Evolutionary conservation across 805 yeast species (phyloP), one percentile per base, ranked within the genome.

Genomic region (Ogataea chonburiensis): DNA sequence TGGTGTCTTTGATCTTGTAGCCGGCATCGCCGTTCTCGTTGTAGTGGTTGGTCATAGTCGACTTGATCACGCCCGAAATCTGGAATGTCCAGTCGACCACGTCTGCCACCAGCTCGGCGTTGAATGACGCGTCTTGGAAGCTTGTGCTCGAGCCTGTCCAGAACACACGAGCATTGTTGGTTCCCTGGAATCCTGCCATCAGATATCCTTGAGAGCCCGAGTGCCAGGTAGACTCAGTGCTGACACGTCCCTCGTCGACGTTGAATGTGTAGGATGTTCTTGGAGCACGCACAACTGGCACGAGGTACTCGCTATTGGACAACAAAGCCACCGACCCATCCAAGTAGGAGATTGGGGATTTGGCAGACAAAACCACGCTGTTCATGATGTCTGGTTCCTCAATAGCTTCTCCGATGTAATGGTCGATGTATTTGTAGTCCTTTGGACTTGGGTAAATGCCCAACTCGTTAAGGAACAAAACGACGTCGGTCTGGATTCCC

Each of bases 381-480:
- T 71, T 66, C 29, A 55, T 55, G 22, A 58, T 55, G 12, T 50
- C 40, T 10, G 60, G 53, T 20, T 61, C 46, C 6, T 41, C 42
- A 18, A 61, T 40, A 17, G 52, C 13, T 17, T 40, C 24, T 28
- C 58, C 49, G 40, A 60, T 55, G 63, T 86, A 86, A 58, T 83
- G 81, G 59, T 88, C 95, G 6, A 70, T 58, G 28, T 82, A 64
- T 36, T 66, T 59, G 57, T 75, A 79, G 33, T 77, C 81, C 55
- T 77, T 83, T 40, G 96, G 94, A 31, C 93, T 74, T 40, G 96
- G 85, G 52, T 69, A 75, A 34, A 93, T 79, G 20, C 96, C 98
- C 46, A 89, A 63, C 56, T 89, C 87, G 52, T 79, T 76, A 46
- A 86, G 71, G 51, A 83, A 81, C 3, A 73, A 64, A 42, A 86